Evolutionary conservation across 768 basidiomycete genomes (phyloP), one percentile per base, ranked within the genome.

Genomic region (Tephrocybe sp.): DNA sequence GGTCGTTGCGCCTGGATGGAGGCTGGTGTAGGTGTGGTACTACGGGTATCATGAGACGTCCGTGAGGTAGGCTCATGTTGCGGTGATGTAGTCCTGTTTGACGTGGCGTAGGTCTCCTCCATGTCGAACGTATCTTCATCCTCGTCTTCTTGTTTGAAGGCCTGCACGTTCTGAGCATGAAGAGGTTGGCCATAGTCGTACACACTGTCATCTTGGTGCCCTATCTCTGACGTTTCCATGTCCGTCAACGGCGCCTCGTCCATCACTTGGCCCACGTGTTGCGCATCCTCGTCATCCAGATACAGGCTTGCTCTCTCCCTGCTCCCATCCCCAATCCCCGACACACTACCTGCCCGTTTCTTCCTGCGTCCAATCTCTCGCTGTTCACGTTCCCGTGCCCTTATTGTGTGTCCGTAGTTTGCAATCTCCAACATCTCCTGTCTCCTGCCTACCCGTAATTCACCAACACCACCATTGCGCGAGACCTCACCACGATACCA

Each of bases 401-500:
- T 63, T 21, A 84, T 67, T 34, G 69, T 73, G 60, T 92, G 86
- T 1, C 90, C 89, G 57, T 86, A 91, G 67, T 84, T 91, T 43
- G 89, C 89, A 51, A 91, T 91, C 59, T 91, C 88, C 46, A 93
- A 64, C 90, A 93, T 92, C 65, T 93, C 90, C 64, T 84, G 75
- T 49, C 84, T 76, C 57, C 77, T 75, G 2, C 80, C 90, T 2
- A 91, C 82, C 18, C 84, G 77, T 47, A 90, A 69, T 64, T 92
- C 90, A 42, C 90, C 90, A 10, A 92, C 88, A n/a, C 90, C 90
- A 21, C 90, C 90, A 60, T 93, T 93, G 41, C 90, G 77, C 11
- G 89, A 84, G 4, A 89, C 79, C 57, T 93, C 90, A 1, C 90
- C 90, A 42, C 90, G 83, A 61, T 93, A 93, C 90, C 90, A 92